Evolutionary conservation across 2,329 filamentous ascomycete species (phyloP).

Genomic region (Diplodia seriata): DNA sequence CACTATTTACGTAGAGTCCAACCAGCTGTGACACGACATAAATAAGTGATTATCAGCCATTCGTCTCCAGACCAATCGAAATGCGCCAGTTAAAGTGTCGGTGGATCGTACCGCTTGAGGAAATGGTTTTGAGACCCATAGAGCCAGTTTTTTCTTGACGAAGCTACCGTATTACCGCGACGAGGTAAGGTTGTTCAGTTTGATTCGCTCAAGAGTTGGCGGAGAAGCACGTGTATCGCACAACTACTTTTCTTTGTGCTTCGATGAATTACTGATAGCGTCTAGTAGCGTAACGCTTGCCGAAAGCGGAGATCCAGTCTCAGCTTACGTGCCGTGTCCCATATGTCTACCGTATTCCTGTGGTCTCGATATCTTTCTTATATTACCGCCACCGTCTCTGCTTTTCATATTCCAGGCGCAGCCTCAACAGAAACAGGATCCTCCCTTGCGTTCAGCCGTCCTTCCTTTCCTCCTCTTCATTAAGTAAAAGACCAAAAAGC

Average conservation of each 20-base stretch:
- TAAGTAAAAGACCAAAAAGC: neutral
- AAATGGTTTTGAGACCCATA: no score
- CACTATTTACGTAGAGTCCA: no score
- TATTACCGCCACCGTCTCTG: neutral
- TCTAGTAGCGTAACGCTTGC: neutral
- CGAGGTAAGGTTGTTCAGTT: no score
- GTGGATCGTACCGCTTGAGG: no score
- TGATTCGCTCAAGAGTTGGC: no score
- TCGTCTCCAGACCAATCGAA: no score
- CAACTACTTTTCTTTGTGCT: neutral
- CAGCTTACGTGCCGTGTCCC: neutral
- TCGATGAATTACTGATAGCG: neutral
- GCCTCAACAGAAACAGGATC: neutral
- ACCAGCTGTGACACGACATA: no score
- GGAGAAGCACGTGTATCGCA: neutral
- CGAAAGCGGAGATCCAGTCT: neutral
- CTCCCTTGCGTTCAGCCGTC: neutral
- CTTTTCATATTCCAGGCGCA: neutral
- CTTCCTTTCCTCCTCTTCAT: constrained; percentile 1
- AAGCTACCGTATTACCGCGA: no score
- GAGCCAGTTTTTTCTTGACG: no score
- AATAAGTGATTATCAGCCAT: no score
- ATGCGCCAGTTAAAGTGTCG: no score
- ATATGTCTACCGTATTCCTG: neutral
- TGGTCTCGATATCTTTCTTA: neutral